Percentiles rank a stretch among this genome's conserved stretches.
Conservation (phyloP, 148 eudicot species). For the Camellia granthamiana region DNA sequence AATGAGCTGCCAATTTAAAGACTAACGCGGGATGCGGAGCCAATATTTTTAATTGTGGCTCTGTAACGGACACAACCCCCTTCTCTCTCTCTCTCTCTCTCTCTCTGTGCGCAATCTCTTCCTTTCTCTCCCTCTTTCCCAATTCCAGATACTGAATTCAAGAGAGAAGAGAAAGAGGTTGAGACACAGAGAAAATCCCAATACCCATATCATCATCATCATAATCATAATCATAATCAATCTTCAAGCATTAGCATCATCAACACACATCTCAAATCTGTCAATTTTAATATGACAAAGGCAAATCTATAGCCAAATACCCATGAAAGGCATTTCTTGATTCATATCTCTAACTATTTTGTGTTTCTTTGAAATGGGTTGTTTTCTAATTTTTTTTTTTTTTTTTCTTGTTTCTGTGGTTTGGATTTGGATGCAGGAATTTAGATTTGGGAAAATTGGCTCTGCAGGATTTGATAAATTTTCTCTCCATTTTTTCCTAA, state of each 20-base stretch:
- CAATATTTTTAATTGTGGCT: conserved; percentile 16
- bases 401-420: background rate
- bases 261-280: background rate
- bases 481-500: background rate
- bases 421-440: conserved; percentile 13
- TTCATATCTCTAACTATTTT: background rate
- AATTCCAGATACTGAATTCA: background rate
- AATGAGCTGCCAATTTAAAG: background rate
- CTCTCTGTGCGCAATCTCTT: background rate
- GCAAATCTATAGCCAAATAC: background rate
- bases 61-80: conserved; percentile 15
- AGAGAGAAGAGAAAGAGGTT: background rate
- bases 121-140: background rate
- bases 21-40: conserved; percentile 20
- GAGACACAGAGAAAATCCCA: background rate
- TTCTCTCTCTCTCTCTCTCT: background rate
- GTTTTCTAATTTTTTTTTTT: background rate
- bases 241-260: background rate
- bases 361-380: background rate
- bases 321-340: conserved; percentile 6
- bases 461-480: conserved; percentile 2
- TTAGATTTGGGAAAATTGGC: conserved; percentile 10
- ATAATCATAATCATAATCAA: background rate
- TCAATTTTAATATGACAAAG: background rate
- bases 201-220: background rate